A percentile compares a stretch with the other conserved stretches of the same genome.
These are phyloP conservation scores for Sclerotinia sclerotiorum DNA, from an alignment of 2,329 filamentous ascomycete genomes.

Conservation along the genomic window DNA sequence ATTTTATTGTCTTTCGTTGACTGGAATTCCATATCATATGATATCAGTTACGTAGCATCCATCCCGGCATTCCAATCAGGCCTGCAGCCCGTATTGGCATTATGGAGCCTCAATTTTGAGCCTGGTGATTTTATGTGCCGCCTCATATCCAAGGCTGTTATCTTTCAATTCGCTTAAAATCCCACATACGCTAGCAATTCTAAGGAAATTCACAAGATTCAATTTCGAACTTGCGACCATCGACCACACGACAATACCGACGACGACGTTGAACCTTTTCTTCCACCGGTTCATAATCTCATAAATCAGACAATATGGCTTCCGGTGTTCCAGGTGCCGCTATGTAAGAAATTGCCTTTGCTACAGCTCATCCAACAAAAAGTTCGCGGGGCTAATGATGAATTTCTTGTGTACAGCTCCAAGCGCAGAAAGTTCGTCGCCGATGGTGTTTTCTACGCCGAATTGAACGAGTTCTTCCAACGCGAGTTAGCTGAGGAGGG, in stretches of 20 bases:
- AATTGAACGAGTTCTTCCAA: conserved; percentile 99
- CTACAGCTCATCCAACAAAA: conserved; percentile 14
- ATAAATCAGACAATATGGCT: conserved; percentile 42
- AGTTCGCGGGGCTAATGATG: conserved; percentile 26
- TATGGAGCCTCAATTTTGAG: background rate
- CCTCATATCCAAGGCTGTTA: conserved; percentile 10
- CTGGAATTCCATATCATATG: background rate
- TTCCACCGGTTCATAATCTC: conserved; percentile 35
- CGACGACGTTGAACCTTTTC: conserved; percentile 35
- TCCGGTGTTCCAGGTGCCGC: conserved; percentile 42
- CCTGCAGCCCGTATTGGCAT: background rate
- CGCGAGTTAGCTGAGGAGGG: conserved; percentile 99
- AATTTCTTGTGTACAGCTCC: conserved; percentile 57
- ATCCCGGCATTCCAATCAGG: background rate
- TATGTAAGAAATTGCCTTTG: conserved; percentile 38
- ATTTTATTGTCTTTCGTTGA: background rate
- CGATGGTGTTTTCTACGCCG: conserved; percentile 99
- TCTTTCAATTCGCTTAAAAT: conserved; percentile 18
- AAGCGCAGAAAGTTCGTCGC: conserved; percentile 94
- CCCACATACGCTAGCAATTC: conserved; percentile 21
- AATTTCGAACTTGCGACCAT: conserved; percentile 21
- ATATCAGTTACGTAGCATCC: conserved; percentile 12
- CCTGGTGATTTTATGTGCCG: background rate
- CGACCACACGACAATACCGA: conserved; percentile 26
- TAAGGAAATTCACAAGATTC: conserved; percentile 11